These are phyloP conservation scores for Auriscalpium orientale DNA, from an alignment of 768 basidiomycete species.

Conservation along the genomic window DNA sequence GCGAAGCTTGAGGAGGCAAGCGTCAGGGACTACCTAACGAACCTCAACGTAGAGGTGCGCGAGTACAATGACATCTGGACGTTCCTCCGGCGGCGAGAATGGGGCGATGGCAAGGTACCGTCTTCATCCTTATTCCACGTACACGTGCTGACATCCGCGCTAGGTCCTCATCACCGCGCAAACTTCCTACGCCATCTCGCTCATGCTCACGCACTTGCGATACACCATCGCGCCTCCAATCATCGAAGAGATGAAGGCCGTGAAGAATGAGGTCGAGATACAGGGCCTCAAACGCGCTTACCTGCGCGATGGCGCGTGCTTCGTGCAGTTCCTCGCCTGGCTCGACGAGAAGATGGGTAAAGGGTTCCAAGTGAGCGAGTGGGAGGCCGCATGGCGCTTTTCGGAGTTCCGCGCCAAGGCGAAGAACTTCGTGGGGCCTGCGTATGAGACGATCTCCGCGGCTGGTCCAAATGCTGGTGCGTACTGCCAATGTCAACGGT, in stretches of 20 bases:
- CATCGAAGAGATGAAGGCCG: slow-evolving; percentile 70
- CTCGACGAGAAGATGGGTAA: slow-evolving; percentile 71
- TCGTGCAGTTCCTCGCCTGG: slow-evolving; percentile 85
- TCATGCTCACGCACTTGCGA: slow-evolving; percentile 78
- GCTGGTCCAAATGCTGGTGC: slow-evolving; percentile 78
- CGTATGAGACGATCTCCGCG: slow-evolving; percentile 86
- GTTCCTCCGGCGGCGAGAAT: slow-evolving; percentile 65
- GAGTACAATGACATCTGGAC: slow-evolving; percentile 78
- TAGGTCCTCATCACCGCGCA: slow-evolving; percentile 64
- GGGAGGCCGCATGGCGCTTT: slow-evolving; percentile 81
- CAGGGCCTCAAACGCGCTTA: slow-evolving; percentile 81
- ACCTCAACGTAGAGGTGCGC: slow-evolving; percentile 46
- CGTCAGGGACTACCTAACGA: slow-evolving; percentile 48
- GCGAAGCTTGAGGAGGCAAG: slow-evolving; percentile 50
- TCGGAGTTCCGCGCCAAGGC: slow-evolving; percentile 66
- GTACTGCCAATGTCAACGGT: slow-evolving; percentile 13
- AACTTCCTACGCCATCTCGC: slow-evolving; percentile 75
- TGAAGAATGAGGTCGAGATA: slow-evolving; percentile 86
- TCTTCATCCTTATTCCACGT: not conserved
- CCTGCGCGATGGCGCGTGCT: slow-evolving; percentile 82
- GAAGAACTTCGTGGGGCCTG: slow-evolving; percentile 75
- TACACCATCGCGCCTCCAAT: slow-evolving; percentile 67
- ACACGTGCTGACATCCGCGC: not conserved
- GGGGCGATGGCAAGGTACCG: slow-evolving; percentile 72
- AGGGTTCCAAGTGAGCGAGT: slow-evolving; percentile 84